Conservation (phyloP, 108 stramenopile genomes). For the Mediolabrus comicus region DNA sequence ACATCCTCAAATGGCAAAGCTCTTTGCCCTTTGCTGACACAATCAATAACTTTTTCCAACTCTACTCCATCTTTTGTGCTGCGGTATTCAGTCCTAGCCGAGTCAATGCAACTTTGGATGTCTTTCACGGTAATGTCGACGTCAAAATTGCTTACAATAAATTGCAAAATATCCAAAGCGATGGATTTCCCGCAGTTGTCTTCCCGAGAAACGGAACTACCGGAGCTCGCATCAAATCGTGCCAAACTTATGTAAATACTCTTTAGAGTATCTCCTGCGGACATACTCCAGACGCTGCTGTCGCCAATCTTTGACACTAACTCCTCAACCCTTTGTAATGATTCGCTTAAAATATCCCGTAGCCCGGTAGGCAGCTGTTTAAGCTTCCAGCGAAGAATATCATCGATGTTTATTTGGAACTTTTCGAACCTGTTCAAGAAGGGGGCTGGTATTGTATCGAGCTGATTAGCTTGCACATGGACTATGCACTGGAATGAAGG, state of each 20-base stretch:
- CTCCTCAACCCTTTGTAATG: neutral
- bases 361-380: constrained; percentile 11
- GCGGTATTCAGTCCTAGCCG: neutral
- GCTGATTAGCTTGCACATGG: constrained; percentile 24
- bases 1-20: constrained; percentile 1
- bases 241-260: constrained; percentile 30
- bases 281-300: constrained; percentile 17
- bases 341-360: constrained; percentile 2
- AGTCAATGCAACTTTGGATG: neutral
- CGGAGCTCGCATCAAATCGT: neutral
- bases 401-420: constrained; percentile 26
- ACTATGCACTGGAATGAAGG: constrained; percentile 32
- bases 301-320: constrained; percentile 3
- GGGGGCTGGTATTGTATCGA: constrained; percentile 32
- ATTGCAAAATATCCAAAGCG: neutral
- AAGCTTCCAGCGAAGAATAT: constrained; percentile 25
- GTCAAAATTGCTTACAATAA: neutral
- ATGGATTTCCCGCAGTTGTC: neutral
- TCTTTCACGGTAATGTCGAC: constrained; percentile 3
- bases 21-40: neutral
- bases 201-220: neutral
- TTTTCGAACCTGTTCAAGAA: constrained; percentile 50
- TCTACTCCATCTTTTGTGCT: constrained; percentile 2
- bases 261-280: constrained; percentile 12
- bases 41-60: constrained; percentile 7